Conservation (phyloP, 176 grass and related monocot genomes). For the Musa itinerans region DNA sequence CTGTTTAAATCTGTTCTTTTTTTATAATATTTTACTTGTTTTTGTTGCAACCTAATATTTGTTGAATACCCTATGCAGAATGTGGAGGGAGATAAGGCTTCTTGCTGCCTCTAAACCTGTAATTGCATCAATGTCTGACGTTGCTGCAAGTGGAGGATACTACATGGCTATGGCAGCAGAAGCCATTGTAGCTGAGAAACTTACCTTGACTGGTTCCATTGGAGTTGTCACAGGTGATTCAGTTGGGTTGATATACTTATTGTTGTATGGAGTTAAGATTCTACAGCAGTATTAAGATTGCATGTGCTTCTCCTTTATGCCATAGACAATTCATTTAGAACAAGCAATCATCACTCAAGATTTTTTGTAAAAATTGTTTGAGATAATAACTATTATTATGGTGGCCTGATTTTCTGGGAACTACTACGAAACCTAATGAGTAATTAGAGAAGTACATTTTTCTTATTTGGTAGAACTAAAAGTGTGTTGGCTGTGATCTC, state of each 20-base stretch:
- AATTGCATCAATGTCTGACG: constrained; percentile 91
- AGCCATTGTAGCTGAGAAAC: constrained; percentile 89
- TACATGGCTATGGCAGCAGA: constrained; percentile 97
- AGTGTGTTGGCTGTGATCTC: not conserved
- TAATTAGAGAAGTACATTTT: too few relatives aligned
- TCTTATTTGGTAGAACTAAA: too few relatives aligned
- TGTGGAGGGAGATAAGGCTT: constrained; percentile 96
- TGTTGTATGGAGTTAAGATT: not conserved
- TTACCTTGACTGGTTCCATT: constrained; percentile 95
- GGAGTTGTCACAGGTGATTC: constrained; percentile 83
- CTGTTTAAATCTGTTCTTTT: not conserved
- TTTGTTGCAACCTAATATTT: constrained; percentile 1
- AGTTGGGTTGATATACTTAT: constrained; percentile 6
- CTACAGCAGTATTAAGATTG: not conserved
- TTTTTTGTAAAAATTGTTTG: not conserved
- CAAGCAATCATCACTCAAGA: not conserved
- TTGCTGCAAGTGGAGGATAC: constrained; percentile 95
- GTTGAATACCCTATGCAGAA: constrained; percentile 37
- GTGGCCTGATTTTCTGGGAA: not conserved
- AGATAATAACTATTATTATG: not conserved
- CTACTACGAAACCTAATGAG: too few relatives aligned
- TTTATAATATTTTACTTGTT: constrained; percentile 1
- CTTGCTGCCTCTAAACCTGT: constrained; percentile 84
- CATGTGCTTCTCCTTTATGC: not conserved
- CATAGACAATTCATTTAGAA: not conserved